Percentiles rank a stretch among this genome's conserved stretches.
Conservation (phyloP, 208 protist species). For the Tritrichomonas foetus region DNA sequence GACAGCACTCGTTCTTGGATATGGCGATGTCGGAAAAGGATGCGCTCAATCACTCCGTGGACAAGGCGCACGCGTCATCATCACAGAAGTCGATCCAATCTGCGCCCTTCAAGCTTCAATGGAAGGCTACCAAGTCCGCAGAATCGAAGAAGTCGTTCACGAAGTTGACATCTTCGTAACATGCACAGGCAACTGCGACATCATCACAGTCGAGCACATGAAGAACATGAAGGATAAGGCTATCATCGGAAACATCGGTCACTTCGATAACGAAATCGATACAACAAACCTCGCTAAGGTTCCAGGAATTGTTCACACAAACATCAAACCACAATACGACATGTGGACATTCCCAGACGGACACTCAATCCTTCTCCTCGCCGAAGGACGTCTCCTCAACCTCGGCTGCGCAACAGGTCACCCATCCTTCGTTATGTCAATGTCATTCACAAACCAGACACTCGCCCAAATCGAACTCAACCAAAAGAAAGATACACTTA, state of each 20-base stretch:
- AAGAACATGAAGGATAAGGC: constrained; percentile 92
- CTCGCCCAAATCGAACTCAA: constrained; percentile 97
- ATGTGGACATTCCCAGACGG: constrained; percentile 85
- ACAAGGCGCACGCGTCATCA: constrained; percentile 85
- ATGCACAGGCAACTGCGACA: constrained; percentile 66
- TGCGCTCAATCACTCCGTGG: constrained; percentile 85
- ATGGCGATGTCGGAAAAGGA: constrained; percentile 98
- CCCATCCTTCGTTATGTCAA: constrained; percentile 99
- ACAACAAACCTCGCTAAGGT: constrained; percentile 77
- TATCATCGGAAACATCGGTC: constrained; percentile 99
- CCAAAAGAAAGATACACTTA: constrained; percentile 71
- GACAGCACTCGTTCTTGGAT: constrained; percentile 87
- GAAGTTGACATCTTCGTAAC: constrained; percentile 66
- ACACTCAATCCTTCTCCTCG: constrained; percentile 62
- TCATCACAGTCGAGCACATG: constrained; percentile 92
- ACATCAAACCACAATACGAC: constrained; percentile 98
- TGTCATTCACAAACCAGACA: constrained; percentile 98
- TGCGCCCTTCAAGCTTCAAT: constrained; percentile 98
- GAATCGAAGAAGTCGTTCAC: constrained; percentile 91
- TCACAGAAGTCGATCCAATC: constrained; percentile 99
- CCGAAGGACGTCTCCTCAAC: constrained; percentile 89
- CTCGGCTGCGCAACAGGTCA: constrained; percentile 98
- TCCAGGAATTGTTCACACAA: constrained; percentile 76
- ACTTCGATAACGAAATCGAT: constrained; percentile 99
- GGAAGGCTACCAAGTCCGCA: constrained; percentile 88